phyloP scores from a whole-genome alignment of 257 asterid species.

The Gentiana macrophylla region DNA sequence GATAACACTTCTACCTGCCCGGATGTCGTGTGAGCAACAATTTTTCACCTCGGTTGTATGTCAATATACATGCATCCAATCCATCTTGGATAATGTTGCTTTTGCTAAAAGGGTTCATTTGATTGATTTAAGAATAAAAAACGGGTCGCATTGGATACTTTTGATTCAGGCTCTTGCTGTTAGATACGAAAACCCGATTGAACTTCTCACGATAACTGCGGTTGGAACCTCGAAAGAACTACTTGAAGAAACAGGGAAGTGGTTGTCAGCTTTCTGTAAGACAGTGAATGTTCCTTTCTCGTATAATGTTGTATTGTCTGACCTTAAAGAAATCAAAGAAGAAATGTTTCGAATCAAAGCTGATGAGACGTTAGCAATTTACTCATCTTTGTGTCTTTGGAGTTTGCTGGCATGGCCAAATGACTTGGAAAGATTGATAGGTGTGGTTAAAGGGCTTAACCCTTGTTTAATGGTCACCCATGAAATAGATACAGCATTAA shows the following conservation, averaged over 20 bases:
- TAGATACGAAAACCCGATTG: constrained; percentile 23
- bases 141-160: background rate
- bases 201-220: background rate
- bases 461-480: constrained; percentile 27
- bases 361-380: constrained; percentile 28
- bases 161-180: constrained; percentile 26
- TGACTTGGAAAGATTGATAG: constrained; percentile 19
- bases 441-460: constrained; percentile 21
- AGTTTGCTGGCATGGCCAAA: constrained; percentile 26
- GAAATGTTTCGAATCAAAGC: constrained; percentile 17
- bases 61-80: no score
- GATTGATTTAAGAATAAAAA: background rate
- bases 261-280: no score
- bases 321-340: no score
- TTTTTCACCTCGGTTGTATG: background rate
- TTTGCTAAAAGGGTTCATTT: background rate
- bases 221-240: no score
- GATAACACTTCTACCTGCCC: no score
- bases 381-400: constrained; percentile 20
- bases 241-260: no score
- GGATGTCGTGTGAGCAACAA: constrained; percentile 10
- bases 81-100: no score
- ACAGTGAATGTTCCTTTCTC: no score
- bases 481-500: constrained; percentile 39
- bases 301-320: no score